Percentiles rank a stretch among this genome's conserved stretches.
Conservation (phyloP, 139 green algal species). For the Picochlorum sp. region DNA sequence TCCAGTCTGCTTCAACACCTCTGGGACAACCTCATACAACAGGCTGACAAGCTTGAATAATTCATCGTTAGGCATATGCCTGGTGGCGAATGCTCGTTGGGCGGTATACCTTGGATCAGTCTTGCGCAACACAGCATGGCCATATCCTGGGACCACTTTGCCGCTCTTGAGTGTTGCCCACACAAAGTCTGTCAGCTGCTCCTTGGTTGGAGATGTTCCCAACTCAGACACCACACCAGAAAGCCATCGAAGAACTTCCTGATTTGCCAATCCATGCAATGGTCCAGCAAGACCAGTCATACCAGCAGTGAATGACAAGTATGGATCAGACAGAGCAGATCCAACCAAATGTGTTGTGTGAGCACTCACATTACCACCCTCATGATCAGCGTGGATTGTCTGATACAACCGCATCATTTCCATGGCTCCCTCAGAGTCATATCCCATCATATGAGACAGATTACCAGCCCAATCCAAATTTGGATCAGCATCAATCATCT, state of each 20-base stretch:
- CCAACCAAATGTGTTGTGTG: slow-evolving; percentile 93
- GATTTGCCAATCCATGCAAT: slow-evolving; percentile 96
- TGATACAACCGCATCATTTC: slow-evolving; percentile 97
- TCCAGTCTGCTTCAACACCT: slow-evolving; percentile 77
- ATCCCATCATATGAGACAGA: slow-evolving; percentile 89
- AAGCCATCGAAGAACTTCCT: slow-evolving; percentile 92
- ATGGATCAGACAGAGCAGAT: slow-evolving; percentile 89
- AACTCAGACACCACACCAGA: slow-evolving; percentile 61
- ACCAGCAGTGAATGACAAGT: slow-evolving; percentile 85
- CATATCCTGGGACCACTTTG: slow-evolving; percentile 93
- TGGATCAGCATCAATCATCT: slow-evolving; percentile 47
- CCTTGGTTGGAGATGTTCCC: slow-evolving; percentile 66
- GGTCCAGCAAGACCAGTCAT: slow-evolving; percentile 93
- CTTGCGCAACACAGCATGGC: slow-evolving; percentile 94
- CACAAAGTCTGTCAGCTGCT: slow-evolving; percentile 80
- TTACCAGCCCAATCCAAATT: slow-evolving; percentile 91
- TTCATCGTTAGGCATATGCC: slow-evolving; percentile 87
- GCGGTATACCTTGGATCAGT: slow-evolving; percentile 94
- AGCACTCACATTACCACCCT: slow-evolving; percentile 93
- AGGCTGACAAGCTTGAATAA: slow-evolving; percentile 85
- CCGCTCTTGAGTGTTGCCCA: slow-evolving; percentile 86
- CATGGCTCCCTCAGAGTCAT: slow-evolving; percentile 44
- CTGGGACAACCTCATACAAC: slow-evolving; percentile 91
- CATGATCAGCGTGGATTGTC: slow-evolving; percentile 90
- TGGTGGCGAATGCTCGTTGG: slow-evolving; percentile 67